Evolutionary conservation across 352 stramenopile genomes (phyloP).

Genomic region (Globisporangium viniferum): DNA sequence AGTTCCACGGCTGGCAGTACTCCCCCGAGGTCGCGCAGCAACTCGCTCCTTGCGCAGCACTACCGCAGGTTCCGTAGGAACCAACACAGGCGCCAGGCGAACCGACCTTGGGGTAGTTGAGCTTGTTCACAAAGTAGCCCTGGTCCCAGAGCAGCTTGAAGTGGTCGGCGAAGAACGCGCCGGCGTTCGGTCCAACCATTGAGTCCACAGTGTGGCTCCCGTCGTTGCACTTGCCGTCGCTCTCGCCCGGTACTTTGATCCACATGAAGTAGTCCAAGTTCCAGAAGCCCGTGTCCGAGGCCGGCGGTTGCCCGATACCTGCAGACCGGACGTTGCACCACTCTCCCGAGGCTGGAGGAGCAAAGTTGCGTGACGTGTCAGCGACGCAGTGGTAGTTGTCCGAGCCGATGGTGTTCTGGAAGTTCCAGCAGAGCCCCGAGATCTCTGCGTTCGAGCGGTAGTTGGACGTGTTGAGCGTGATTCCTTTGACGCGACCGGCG

Average conservation of each 20-base stretch:
- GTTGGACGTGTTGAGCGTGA: conserved; percentile 78
- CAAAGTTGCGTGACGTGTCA: conserved; percentile 67
- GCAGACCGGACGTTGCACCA: conserved; percentile 69
- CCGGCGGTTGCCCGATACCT: conserved; percentile 53
- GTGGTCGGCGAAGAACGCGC: conserved; percentile 48
- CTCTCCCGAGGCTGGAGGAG: conserved; percentile 30
- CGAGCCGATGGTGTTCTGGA: conserved; percentile 46
- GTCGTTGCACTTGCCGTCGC: conserved; percentile 53
- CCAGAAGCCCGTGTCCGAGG: conserved; percentile 35
- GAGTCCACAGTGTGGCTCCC: conserved; percentile 28
- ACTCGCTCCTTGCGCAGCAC: background rate
- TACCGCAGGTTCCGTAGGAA: background rate
- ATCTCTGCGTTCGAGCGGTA: conserved; percentile 57
- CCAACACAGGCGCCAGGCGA: background rate
- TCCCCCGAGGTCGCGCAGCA: background rate
- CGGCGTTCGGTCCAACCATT: conserved; percentile 34
- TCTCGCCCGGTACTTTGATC: conserved; percentile 64
- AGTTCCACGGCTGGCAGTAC: conserved; percentile 69
- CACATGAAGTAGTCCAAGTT: conserved; percentile 73
- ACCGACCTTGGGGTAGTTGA: background rate
- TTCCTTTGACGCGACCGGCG: conserved; percentile 43
- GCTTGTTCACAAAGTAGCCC: conserved; percentile 52
- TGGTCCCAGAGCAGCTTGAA: conserved; percentile 66
- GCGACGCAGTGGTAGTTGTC: conserved; percentile 49
- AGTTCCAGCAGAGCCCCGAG: conserved; percentile 43